Base-by-base conservation (phyloP, 495 filamentous ascomycete species). In the Podospora anserina region DNA sequence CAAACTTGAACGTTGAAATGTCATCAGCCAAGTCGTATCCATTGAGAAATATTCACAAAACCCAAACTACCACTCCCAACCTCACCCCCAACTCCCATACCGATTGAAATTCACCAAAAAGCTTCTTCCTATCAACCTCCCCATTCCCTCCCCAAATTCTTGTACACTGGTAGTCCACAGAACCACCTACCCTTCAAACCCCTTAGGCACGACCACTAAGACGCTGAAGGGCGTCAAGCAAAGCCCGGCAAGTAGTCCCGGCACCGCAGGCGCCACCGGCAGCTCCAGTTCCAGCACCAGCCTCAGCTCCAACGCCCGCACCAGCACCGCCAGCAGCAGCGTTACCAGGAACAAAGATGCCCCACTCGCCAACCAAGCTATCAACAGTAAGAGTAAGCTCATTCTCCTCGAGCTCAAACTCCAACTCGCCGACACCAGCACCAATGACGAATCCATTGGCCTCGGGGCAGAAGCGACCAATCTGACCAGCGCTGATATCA, bases 381-480 rank as follows among this genome's bases (percentile, higher is more conserved):
- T 61, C n/a, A 16, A 79, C 77, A 4, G 68, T 79, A 0, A 79
- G 63, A 0, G 79, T 75, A 2, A 78, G 58, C 72, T 81, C 80
- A 63, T 79, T 80, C 74, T 82, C 80, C n/a, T 80, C 80, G n/a
- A 23, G 75, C 68, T 82, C 80, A 60, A 82, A 82, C 68, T 81
- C 80, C 19, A 75, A 66, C 77, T 82, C 80, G 64, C 78, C 79
- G 0, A 79, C 57, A 28, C 68, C 67, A 18, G 68, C 75, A 27
- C 74, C 76, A 61, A 80, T 75, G 59, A 80, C 72, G 32, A 82
- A 81, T 5, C 63, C 66, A 20, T 74, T 73, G 23, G 75, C 70
- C 67, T 79, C 78, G 16, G 71, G 23, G 70, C 75, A 76, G 34
- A 81, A 73, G 26, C 72, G 74, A 26, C 74, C 78, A 30, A 79